Conservation (phyloP, 768 basidiomycete genomes). For the Pleurotus pulmonarius region DNA sequence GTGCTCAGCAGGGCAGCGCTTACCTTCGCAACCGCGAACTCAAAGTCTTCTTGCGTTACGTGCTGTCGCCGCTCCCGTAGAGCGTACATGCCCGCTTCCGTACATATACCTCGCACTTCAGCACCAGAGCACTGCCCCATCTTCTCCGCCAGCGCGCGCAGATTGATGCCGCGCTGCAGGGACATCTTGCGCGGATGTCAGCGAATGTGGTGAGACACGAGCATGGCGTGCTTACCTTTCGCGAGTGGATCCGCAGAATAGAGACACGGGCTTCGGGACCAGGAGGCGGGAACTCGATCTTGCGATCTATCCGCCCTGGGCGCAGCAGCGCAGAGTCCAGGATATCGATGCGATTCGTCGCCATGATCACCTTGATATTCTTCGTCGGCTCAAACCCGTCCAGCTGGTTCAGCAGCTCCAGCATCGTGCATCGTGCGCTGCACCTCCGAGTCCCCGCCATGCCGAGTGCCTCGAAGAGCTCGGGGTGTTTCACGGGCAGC, state of each 20-base stretch:
- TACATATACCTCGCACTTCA: constrained; percentile 95
- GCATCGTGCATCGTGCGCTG: constrained; percentile 91
- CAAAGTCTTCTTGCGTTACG: constrained; percentile 98
- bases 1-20: constrained; percentile 9
- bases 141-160: constrained; percentile 95
- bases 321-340: constrained; percentile 90
- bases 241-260: constrained; percentile 95
- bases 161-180: constrained; percentile 93
- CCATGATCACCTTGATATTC: constrained; percentile 96
- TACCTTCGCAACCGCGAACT: constrained; percentile 96
- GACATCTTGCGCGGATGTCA: constrained; percentile 72
- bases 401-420: constrained; percentile 84
- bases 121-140: constrained; percentile 99
- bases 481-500: constrained; percentile 94
- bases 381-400: constrained; percentile 96
- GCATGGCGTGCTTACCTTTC: constrained; percentile 56
- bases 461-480: constrained; percentile 92
- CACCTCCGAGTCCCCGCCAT: constrained; percentile 91
- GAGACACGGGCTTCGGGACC: constrained; percentile 95
- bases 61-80: constrained; percentile 93
- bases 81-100: constrained; percentile 99
- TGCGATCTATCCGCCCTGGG: constrained; percentile 91
- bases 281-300: constrained; percentile 98
- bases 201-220: neutral
- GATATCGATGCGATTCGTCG: constrained; percentile 97